phyloP scores from a whole-genome alignment of 2,329 filamentous ascomycete genomes.

The Biscogniauxia mediterranea region DNA sequence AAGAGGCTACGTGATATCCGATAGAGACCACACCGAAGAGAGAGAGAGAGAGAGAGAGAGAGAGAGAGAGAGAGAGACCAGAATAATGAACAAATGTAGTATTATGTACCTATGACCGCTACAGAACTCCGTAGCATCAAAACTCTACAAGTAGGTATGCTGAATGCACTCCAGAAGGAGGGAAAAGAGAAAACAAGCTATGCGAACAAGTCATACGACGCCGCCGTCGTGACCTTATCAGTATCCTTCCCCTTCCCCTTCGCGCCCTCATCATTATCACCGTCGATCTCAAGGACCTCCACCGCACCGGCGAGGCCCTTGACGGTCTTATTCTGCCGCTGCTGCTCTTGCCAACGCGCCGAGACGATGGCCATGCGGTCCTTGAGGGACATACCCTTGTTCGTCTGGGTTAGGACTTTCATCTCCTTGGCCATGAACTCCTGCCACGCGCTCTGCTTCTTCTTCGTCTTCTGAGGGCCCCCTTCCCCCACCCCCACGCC shows the following conservation, averaged over 20 bases:
- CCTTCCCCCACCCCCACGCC: constrained; percentile 26
- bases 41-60: too few species aligned
- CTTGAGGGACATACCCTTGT: constrained; percentile 49
- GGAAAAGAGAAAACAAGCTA: neutral
- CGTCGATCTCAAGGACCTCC: constrained; percentile 47
- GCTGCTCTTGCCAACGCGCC: constrained; percentile 58
- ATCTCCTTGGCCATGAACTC: constrained; percentile 27
- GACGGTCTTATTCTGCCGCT: constrained; percentile 68
- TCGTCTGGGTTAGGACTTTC: constrained; percentile 25
- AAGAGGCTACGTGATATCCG: too few species aligned
- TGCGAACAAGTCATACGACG: neutral
- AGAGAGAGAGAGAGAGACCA: too few species aligned
- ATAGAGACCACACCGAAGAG: too few species aligned
- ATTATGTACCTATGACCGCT: too few species aligned
- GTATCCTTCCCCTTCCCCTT: constrained; percentile 1
- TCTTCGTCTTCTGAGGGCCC: constrained; percentile 19
- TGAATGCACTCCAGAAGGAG: neutral
- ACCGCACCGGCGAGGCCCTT: constrained; percentile 66
- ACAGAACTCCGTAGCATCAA: too few species aligned
- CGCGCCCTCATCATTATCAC: neutral
- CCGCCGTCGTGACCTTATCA: neutral
- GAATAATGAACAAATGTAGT: too few species aligned
- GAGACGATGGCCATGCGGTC: constrained; percentile 65
- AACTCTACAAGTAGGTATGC: too few species aligned
- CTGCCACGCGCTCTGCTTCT: constrained; percentile 38